Conservation (phyloP, 2,329 filamentous ascomycete genomes). For the Colletotrichum australisinense region DNA sequence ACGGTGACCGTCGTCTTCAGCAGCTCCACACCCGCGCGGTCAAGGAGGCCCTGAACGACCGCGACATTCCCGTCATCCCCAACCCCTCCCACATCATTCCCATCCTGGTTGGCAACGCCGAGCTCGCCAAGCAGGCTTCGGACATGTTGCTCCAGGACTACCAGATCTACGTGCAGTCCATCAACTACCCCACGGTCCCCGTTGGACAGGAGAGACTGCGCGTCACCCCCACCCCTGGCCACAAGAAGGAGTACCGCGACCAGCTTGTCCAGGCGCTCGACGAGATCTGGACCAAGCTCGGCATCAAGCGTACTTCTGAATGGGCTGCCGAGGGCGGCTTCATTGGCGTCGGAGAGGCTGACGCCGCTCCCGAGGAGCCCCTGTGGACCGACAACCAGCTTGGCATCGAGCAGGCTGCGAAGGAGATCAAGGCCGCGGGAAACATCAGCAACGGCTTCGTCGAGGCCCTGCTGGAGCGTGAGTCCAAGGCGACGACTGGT, state of each 20-base stretch:
- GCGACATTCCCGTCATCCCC: slow-evolving; percentile 95
- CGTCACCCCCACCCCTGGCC: slow-evolving; percentile 95
- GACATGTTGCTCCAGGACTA: slow-evolving; percentile 92
- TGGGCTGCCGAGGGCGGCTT: slow-evolving; percentile 94
- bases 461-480: slow-evolving; percentile 69
- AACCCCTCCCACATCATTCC: slow-evolving; percentile 98
- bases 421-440: slow-evolving; percentile 66
- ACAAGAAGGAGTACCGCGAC: slow-evolving; percentile 85
- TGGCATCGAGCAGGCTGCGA: slow-evolving; percentile 74
- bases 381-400: slow-evolving; percentile 95
- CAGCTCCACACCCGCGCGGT: slow-evolving; percentile 96
- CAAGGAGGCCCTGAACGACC: slow-evolving; percentile 82
- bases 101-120: slow-evolving; percentile 92
- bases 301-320: slow-evolving; percentile 91
- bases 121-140: slow-evolving; percentile 89
- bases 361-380: slow-evolving; percentile 70
- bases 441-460: slow-evolving; percentile 58
- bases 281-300: slow-evolving; percentile 87
- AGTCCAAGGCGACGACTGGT: slow-evolving; percentile 50
- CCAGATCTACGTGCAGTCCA: slow-evolving; percentile 96
- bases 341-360: slow-evolving; percentile 87
- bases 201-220: slow-evolving; percentile 97
- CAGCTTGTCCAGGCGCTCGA: slow-evolving; percentile 87
- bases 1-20: slow-evolving; percentile 89
- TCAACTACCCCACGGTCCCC: slow-evolving; percentile 98